These are phyloP conservation scores for Blastobotrys aristatus DNA, from an alignment of 1,139 yeast genomes.

Conservation along the genomic window DNA sequence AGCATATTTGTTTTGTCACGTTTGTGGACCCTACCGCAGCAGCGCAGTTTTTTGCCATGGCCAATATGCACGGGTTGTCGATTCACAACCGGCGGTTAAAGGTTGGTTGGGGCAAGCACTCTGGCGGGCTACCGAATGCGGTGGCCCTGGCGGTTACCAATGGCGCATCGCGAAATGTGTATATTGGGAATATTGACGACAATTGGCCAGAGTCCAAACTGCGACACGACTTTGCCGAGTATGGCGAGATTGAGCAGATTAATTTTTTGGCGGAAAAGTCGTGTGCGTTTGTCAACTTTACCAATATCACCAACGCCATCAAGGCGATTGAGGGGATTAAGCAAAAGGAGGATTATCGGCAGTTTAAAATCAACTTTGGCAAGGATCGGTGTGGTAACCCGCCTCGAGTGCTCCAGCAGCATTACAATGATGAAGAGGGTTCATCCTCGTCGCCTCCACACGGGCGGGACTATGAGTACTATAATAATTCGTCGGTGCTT, in stretches of 20 bases:
- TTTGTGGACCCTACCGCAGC: slow-evolving; percentile 91
- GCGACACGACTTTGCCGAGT: slow-evolving; percentile 68
- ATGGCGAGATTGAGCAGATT: slow-evolving; percentile 93
- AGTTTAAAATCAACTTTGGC: slow-evolving; percentile 75
- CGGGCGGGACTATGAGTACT: neutral
- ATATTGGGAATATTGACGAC: slow-evolving; percentile 65
- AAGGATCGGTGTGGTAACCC: slow-evolving; percentile 92
- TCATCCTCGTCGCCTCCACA: neutral
- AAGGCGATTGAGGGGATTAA: slow-evolving; percentile 71
- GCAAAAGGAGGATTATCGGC: slow-evolving; percentile 43
- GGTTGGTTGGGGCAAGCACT: slow-evolving; percentile 96
- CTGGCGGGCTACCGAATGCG: slow-evolving; percentile 82
- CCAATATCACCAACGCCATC: slow-evolving; percentile 81
- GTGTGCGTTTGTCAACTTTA: slow-evolving; percentile 90
- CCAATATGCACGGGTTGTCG: slow-evolving; percentile 73
- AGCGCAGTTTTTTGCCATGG: slow-evolving; percentile 86
- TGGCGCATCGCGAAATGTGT: slow-evolving; percentile 89
- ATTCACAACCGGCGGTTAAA: slow-evolving; percentile 77
- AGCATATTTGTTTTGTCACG: slow-evolving; percentile 88
- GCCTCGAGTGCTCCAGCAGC: slow-evolving; percentile 36
- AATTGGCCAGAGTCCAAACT: slow-evolving; percentile 56
- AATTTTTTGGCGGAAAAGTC: slow-evolving; percentile 76
- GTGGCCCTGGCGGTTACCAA: slow-evolving; percentile 82
- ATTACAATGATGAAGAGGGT: slow-evolving; percentile 1
- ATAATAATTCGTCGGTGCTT: slow-evolving; percentile 62